Evolutionary conservation across 345 rosid genomes (phyloP).

Genomic region (Ailanthus altissimus): DNA sequence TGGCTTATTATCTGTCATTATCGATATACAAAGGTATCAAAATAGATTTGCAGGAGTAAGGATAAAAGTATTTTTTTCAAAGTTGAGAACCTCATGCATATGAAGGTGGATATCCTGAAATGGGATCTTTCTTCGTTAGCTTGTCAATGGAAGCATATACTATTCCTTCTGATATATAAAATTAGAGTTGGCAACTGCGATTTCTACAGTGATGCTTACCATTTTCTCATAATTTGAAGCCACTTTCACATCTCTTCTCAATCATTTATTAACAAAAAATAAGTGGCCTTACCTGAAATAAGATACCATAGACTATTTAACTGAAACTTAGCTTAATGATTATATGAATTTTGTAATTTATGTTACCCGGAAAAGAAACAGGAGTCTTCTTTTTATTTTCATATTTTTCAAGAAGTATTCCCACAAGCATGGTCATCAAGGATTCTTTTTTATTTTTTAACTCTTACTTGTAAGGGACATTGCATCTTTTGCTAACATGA

Average conservation of each 20-base stretch:
- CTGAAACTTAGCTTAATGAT: neutral
- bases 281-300: neutral
- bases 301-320: neutral
- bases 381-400: constrained; percentile 1
- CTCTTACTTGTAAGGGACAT: neutral
- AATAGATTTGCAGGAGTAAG: too few species aligned
- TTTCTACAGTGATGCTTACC: neutral
- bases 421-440: neutral
- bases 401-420: neutral
- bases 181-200: neutral
- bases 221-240: neutral
- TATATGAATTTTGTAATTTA: neutral
- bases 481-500: neutral
- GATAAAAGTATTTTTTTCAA: too few species aligned
- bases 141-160: neutral
- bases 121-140: neutral
- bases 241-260: neutral
- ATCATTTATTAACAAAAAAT: neutral
- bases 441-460: neutral
- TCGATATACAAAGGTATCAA: neutral
- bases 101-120: neutral
- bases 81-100: too few species aligned
- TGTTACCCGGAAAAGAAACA: neutral
- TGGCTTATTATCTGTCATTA: neutral
- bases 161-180: neutral